Conservation (phyloP, 768 basidiomycete genomes). For the Leccinum boreale region DNA sequence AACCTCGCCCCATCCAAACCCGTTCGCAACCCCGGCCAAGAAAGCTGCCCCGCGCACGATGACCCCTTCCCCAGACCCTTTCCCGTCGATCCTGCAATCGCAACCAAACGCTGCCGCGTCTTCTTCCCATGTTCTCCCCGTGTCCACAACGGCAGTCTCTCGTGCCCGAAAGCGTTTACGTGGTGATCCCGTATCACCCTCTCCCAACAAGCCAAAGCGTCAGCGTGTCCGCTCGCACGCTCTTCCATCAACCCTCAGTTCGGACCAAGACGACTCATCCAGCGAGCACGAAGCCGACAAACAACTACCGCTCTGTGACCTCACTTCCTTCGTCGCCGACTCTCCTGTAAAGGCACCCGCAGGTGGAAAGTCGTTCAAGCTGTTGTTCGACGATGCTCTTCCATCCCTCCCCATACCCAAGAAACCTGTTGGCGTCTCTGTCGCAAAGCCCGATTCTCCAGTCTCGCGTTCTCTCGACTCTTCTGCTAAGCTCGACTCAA, state of each 20-base stretch:
- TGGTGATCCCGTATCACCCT: slow-evolving; percentile 81
- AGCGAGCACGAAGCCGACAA: slow-evolving; percentile 38
- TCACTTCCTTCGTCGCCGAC: slow-evolving; percentile 58
- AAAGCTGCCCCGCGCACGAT: slow-evolving; percentile 22
- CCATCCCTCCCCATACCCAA: slow-evolving; percentile 16
- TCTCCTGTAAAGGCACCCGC: slow-evolving; percentile 65
- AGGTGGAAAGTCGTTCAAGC: slow-evolving; percentile 59
- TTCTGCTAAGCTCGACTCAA: slow-evolving; percentile 5
- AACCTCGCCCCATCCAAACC: slow-evolving; percentile 32
- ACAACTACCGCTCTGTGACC: slow-evolving; percentile 24
- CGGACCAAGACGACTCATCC: slow-evolving; percentile 25
- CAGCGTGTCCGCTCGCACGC: slow-evolving; percentile 49
- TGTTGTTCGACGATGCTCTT: slow-evolving; percentile 60
- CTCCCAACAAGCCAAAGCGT: slow-evolving; percentile 75
- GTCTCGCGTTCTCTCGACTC: background rate
- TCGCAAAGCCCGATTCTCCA: slow-evolving; percentile 24
- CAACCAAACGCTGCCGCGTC: slow-evolving; percentile 1
- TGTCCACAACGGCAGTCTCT: slow-evolving; percentile 45
- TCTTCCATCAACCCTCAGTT: slow-evolving; percentile 36
- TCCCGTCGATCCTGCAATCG: slow-evolving; percentile 33
- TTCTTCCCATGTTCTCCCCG: slow-evolving; percentile 18
- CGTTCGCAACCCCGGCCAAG: slow-evolving; percentile 44
- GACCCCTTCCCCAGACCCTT: slow-evolving; percentile 40
- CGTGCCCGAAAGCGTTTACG: slow-evolving; percentile 79
- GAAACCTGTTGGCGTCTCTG: slow-evolving; percentile 8